Base-by-base conservation (phyloP, 2,329 filamentous ascomycete genomes). In the Aschersonia sp. region DNA sequence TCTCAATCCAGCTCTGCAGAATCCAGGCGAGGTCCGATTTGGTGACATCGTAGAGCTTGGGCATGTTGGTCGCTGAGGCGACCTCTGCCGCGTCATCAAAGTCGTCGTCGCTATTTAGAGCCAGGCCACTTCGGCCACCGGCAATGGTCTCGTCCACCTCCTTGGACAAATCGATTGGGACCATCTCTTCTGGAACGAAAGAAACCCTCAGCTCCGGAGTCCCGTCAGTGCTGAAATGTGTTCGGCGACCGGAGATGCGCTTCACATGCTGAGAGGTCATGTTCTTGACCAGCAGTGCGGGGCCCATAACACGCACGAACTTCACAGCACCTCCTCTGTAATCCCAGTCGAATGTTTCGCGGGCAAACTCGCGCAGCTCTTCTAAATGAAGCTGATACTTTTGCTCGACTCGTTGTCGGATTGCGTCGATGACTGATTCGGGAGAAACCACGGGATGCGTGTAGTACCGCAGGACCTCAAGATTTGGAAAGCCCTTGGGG, bases 341-440 rank as follows among this genome's bases (percentile, higher is more conserved):
- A 4, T 75, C 78, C 92, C 92, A 98, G 50, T 89, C 88, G 54
- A 98, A 94, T 0, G 82, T 83, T 52, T 94, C 82, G 1, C 75
- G 74, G 0, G 82, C 77, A 60, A 95, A 96, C 10, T 75, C 72
- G 38, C 91, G 77, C 38, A 98, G 65, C 0, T 77, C 79, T 4
- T 61, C 56, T 3, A 66, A 48, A 5, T 61, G 55, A 2, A 65
- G 53, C 4, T 57, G 54, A 3, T 48, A 50, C 31, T 53, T 58
- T 5, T 51, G 42, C 2, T 54, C 46, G 31, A 64, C 47, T 44
- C 54, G 61, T 12, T 56, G 49, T 5, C 55, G 55, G 9, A 66
- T 52, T 2, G 50, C 40, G 2, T 55, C 55, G 2, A 67, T 46
- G 5, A 31, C 56, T 65, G 46, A 91, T 58, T 30, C 75, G 71